Evolutionary conservation across 2,329 filamentous ascomycete genomes (phyloP).

Genomic region (Fusarium stilboides): DNA sequence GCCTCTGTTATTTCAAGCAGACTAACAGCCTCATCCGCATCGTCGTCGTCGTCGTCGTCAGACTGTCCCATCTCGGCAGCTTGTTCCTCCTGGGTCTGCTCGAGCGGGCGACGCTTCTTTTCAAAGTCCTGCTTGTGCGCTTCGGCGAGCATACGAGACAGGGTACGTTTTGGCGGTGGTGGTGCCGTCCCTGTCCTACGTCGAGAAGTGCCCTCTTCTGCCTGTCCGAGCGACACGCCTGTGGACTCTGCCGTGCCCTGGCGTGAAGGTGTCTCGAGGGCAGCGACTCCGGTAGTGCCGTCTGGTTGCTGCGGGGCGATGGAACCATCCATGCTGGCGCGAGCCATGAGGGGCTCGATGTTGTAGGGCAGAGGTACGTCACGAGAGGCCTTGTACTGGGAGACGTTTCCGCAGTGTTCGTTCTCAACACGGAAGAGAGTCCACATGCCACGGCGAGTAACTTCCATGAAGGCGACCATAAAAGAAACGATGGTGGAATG

Average conservation of each 20-base stretch:
- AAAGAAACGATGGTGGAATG: constrained; percentile 90
- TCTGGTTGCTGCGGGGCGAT: constrained; percentile 19
- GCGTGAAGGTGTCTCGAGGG: constrained; percentile 26
- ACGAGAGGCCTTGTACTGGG: constrained; percentile 88
- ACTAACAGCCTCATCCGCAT: constrained; percentile 44
- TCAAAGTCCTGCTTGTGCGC: constrained; percentile 95
- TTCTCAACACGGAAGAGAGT: constrained; percentile 95
- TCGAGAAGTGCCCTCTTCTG: constrained; percentile 48
- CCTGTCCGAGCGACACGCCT: constrained; percentile 33
- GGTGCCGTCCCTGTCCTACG: constrained; percentile 56
- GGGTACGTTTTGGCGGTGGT: constrained; percentile 47
- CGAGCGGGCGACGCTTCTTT: constrained; percentile 72
- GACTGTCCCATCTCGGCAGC: constrained; percentile 50
- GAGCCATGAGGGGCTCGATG: constrained; percentile 65
- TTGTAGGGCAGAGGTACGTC: constrained; percentile 90
- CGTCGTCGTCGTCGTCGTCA: constrained; percentile 58
- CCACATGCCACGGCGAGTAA: constrained; percentile 91
- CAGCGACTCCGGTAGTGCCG: neutral
- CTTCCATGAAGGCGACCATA: constrained; percentile 81
- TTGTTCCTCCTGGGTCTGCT: constrained; percentile 45
- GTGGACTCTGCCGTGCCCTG: constrained; percentile 41
- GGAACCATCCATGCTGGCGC: constrained; percentile 56
- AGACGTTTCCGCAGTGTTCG: constrained; percentile 94
- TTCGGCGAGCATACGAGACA: constrained; percentile 79
- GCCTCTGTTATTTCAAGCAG: constrained; percentile 51